Percentiles rank a stretch among this genome's conserved stretches.
Conservation (phyloP, 2,329 filamentous ascomycete genomes). For the Ophiostoma tasmaniense region DNA sequence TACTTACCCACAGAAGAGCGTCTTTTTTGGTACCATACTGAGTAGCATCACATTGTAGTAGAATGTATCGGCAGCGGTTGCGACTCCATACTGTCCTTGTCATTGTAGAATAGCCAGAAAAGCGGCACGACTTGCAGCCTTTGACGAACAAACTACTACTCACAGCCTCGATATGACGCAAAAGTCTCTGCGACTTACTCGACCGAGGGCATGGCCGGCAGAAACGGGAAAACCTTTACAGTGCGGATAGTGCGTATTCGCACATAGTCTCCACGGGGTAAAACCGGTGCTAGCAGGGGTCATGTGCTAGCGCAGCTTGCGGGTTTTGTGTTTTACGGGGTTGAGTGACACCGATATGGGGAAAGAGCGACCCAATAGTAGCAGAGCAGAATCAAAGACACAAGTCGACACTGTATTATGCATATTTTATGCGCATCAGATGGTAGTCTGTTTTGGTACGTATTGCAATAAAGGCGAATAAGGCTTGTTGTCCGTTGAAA, state of each 20-base stretch:
- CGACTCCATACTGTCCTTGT: background rate
- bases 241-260: background rate
- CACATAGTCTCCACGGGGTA: slow-evolving; percentile 12
- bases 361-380: slow-evolving; percentile 10
- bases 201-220: background rate
- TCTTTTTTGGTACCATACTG: background rate
- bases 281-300: slow-evolving; percentile 3
- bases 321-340: slow-evolving; percentile 13
- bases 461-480: too few relatives aligned
- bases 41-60: background rate
- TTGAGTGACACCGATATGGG: slow-evolving; percentile 4
- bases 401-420: background rate
- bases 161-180: too few relatives aligned
- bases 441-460: too few relatives aligned
- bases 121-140: too few relatives aligned
- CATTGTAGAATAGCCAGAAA: background rate
- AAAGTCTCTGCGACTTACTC: background rate
- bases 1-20: too few relatives aligned
- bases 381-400: background rate
- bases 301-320: slow-evolving; percentile 4
- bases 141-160: too few relatives aligned
- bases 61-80: background rate
- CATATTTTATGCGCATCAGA: too few relatives aligned
- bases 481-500: too few relatives aligned
- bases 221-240: slow-evolving; percentile 3